A percentile compares a stretch with the other conserved stretches of the same genome.
These are phyloP conservation scores for Saksenaea oblongispora DNA, from an alignment of 371 early-diverging fungal species.

Conservation along the genomic window DNA sequence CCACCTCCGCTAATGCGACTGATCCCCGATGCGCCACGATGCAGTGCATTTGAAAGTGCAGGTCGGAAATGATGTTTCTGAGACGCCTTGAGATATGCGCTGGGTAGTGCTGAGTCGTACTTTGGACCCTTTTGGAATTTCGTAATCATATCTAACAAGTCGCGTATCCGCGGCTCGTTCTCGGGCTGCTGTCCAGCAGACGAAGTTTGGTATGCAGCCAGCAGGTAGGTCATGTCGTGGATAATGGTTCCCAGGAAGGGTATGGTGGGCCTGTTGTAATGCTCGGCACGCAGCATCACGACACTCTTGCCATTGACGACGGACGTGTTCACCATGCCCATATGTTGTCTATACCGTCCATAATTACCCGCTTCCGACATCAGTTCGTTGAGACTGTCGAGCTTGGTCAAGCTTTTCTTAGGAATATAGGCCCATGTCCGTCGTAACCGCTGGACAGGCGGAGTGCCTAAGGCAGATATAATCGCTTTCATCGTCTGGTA, in stretches of 20 bases:
- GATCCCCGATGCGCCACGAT: constrained; percentile 53
- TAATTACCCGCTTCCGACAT: constrained; percentile 78
- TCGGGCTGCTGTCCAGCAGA: constrained; percentile 27
- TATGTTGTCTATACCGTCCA: constrained; percentile 68
- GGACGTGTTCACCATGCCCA: constrained; percentile 47
- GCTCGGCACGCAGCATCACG: constrained; percentile 42
- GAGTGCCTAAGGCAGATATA: constrained; percentile 70
- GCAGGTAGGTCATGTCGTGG: constrained; percentile 77
- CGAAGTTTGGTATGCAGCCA: constrained; percentile 62
- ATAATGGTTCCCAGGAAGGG: constrained; percentile 82
- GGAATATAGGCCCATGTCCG: constrained; percentile 78
- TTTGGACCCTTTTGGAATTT: constrained; percentile 65
- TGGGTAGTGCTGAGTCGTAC: constrained; percentile 56
- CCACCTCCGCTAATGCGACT: constrained; percentile 47
- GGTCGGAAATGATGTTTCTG: constrained; percentile 62
- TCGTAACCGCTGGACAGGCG: constrained; percentile 75
- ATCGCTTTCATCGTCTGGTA: constrained; percentile 80
- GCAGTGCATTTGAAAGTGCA: constrained; percentile 53
- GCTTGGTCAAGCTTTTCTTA: constrained; percentile 60
- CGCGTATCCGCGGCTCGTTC: constrained; percentile 57
- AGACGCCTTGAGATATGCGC: constrained; percentile 52
- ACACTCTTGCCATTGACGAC: constrained; percentile 42
- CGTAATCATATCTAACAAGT: constrained; percentile 51
- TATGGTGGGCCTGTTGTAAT: constrained; percentile 60
- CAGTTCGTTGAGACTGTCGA: constrained; percentile 62